Conservation (phyloP, 2,329 filamentous ascomycete genomes). For the Colletotrichum falcatum region DNA sequence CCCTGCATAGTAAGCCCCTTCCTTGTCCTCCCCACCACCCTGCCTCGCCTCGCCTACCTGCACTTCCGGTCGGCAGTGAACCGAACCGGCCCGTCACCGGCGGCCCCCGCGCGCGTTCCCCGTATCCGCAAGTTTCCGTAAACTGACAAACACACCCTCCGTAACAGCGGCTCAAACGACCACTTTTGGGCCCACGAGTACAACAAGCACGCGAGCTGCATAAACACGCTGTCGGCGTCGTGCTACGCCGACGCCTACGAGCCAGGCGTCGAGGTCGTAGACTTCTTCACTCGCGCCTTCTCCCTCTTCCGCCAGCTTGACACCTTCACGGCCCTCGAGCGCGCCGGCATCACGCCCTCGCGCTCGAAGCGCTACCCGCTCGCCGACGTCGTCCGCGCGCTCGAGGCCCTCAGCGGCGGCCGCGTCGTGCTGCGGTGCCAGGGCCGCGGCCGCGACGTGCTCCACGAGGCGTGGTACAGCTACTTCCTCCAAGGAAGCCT, state of each 20-base stretch:
- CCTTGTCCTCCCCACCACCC: too few species aligned
- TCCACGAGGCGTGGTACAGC: slow-evolving; percentile 66
- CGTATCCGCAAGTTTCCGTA: neutral
- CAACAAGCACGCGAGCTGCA: slow-evolving; percentile 79
- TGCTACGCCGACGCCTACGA: slow-evolving; percentile 71
- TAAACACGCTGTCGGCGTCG: slow-evolving; percentile 72
- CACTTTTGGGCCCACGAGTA: slow-evolving; percentile 78
- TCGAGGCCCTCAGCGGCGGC: slow-evolving; percentile 59
- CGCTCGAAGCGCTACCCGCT: slow-evolving; percentile 55
- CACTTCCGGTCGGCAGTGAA: neutral
- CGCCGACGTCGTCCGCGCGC: slow-evolving; percentile 54
- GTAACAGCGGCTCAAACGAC: slow-evolving; percentile 52
- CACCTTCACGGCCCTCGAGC: slow-evolving; percentile 55
- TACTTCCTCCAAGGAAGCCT: slow-evolving; percentile 65
- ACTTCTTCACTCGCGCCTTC: slow-evolving; percentile 59
- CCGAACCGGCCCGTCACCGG: slow-evolving; percentile 5
- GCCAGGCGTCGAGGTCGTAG: slow-evolving; percentile 57
- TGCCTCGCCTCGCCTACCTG: neutral
- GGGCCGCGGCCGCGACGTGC: slow-evolving; percentile 51
- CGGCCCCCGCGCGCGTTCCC: too few species aligned
- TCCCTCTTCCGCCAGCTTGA: slow-evolving; percentile 57
- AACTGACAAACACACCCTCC: slow-evolving; percentile 9
- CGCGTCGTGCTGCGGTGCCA: slow-evolving; percentile 59
- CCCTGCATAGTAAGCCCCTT: slow-evolving; percentile 50
- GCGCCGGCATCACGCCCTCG: slow-evolving; percentile 53